Conservation (phyloP, 2,329 filamentous ascomycete species). For the Dryadomyces quercus-mongolicae region DNA sequence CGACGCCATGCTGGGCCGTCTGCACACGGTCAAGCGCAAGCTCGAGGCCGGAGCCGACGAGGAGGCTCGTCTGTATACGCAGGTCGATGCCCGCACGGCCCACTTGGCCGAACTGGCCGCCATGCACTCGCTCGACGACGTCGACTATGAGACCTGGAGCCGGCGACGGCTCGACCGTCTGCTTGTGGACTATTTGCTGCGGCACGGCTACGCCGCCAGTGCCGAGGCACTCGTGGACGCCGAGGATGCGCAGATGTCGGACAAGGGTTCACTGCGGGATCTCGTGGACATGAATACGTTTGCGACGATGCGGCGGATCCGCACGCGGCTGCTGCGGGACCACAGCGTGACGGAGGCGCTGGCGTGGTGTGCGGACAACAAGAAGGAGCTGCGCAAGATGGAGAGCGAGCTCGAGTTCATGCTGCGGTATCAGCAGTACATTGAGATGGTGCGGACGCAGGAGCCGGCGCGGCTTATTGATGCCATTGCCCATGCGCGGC, state of each 20-base stretch:
- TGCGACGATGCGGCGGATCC: conserved; percentile 66
- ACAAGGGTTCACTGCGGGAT: conserved; percentile 44
- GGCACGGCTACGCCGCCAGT: conserved; percentile 69
- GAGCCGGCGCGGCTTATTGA: conserved; percentile 56
- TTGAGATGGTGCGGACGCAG: conserved; percentile 69
- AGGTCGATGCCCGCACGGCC: conserved; percentile 62
- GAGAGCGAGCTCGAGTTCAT: conserved; percentile 87
- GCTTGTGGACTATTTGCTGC: conserved; percentile 82
- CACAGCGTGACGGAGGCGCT: conserved; percentile 69
- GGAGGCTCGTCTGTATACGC: conserved; percentile 62
- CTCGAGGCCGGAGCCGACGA: conserved; percentile 66
- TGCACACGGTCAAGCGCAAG: conserved; percentile 82
- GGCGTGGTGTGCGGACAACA: conserved; percentile 87
- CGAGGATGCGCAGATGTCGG: conserved; percentile 5
- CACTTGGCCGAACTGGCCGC: conserved; percentile 73
- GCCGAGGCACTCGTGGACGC: conserved; percentile 64
- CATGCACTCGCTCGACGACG: conserved; percentile 74
- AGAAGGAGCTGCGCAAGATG: conserved; percentile 80
- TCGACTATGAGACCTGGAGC: conserved; percentile 89
- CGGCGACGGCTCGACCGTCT: conserved; percentile 69
- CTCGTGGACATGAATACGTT: conserved; percentile 87
- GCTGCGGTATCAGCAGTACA: conserved; percentile 86
- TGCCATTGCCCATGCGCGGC: conserved; percentile 71
- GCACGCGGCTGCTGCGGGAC: conserved; percentile 51
- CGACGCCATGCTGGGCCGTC: conserved; percentile 73